Evolutionary conservation across 441 rosid genomes (phyloP).

Genomic region (Erodium texanum): DNA sequence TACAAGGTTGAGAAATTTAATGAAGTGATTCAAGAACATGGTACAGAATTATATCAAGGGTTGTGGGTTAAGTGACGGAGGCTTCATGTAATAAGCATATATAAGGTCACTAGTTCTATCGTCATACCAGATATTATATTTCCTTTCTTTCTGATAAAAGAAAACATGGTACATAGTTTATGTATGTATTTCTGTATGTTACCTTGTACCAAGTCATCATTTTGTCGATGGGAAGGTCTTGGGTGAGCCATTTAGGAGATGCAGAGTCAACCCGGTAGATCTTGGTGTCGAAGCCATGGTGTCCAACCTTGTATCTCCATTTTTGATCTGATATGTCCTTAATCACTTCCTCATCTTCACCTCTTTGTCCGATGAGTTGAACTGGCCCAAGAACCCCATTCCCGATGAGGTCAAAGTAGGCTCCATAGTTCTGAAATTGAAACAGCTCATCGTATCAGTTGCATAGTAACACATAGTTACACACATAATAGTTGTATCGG

Average conservation of each 20-base stretch:
- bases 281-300: constrained; percentile 18
- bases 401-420: constrained; percentile 9
- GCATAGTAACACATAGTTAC: neutral
- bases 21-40: too few species aligned
- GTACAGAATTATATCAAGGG: too few species aligned
- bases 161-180: too few species aligned
- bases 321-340: constrained; percentile 16
- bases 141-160: too few species aligned
- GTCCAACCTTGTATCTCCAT: constrained; percentile 26
- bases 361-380: constrained; percentile 6
- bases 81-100: too few species aligned
- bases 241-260: neutral
- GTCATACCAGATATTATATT: too few species aligned
- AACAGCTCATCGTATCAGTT: too few species aligned
- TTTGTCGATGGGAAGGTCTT: neutral
- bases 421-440: constrained; percentile 22
- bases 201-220: constrained; percentile 22
- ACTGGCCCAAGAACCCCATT: constrained; percentile 23
- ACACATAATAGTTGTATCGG: neutral
- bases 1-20: too few species aligned
- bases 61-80: too few species aligned
- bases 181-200: neutral
- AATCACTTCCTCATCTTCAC: neutral
- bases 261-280: constrained; percentile 13
- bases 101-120: too few species aligned